phyloP scores from a whole-genome alignment of 2,329 filamentous ascomycete species.

The Fusarium veterinarium region DNA sequence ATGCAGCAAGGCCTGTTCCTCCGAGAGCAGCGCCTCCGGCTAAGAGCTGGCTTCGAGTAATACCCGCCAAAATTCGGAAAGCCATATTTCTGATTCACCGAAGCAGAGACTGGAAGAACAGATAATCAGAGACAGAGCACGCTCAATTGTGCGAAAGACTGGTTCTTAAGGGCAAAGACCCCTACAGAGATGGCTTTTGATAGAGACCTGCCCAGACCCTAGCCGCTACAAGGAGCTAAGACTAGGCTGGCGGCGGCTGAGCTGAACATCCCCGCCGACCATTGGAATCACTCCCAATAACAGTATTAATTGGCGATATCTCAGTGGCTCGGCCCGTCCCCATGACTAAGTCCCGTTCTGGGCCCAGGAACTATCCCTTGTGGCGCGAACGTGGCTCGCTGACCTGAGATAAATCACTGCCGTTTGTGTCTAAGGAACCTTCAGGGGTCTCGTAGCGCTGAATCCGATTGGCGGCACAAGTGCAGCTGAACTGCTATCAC shows the following conservation, averaged over 20 bases:
- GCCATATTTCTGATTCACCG: neutral
- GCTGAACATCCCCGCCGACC: neutral
- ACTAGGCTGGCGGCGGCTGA: neutral
- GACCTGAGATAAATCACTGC: neutral
- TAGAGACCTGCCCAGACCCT: neutral
- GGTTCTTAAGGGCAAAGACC: neutral
- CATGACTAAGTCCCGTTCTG: neutral
- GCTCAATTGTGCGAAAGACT: neutral
- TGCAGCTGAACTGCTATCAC: neutral
- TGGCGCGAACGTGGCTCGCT: neutral
- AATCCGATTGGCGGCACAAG: neutral
- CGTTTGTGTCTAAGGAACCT: neutral
- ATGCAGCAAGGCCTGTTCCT: neutral
- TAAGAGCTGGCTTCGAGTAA: neutral
- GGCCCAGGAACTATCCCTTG: neutral
- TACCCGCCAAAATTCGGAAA: neutral
- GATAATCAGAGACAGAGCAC: neutral
- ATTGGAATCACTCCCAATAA: neutral
- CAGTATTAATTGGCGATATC: neutral
- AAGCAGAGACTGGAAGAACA: fast-evolving
- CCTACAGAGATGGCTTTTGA: neutral
- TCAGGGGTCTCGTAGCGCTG: neutral
- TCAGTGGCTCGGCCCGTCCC: constrained; percentile 3
- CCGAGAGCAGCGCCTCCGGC: neutral
- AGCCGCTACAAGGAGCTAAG: neutral